A percentile compares a stretch with the other conserved stretches of the same genome.
Conservation (phyloP, 129 eudicot species). For the Apium graveolens region DNA sequence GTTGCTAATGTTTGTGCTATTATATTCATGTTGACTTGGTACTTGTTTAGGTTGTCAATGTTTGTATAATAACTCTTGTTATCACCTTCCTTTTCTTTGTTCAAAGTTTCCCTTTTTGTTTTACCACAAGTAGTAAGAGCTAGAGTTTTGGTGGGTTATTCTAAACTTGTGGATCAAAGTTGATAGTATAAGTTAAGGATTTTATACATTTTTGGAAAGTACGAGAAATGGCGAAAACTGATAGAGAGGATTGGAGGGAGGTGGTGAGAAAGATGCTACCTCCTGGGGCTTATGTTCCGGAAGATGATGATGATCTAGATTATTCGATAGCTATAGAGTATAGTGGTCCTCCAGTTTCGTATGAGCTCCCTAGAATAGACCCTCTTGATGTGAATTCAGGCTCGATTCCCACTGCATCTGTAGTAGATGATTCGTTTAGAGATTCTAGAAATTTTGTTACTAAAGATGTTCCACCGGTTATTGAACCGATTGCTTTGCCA, state of each 20-base stretch:
- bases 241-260: conserved; percentile 56
- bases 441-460: conserved; percentile 47
- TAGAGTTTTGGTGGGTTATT: conserved; percentile 1
- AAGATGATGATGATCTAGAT: conserved; percentile 62
- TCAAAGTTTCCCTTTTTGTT: conserved; percentile 11
- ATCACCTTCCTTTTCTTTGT: conserved; percentile 10
- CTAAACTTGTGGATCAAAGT: conserved; percentile 1
- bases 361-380: conserved; percentile 67
- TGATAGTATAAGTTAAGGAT: not conserved
- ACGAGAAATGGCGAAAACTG: conserved; percentile 40
- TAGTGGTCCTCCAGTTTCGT: conserved; percentile 67
- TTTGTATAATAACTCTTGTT: conserved; percentile 14
- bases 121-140: conserved; percentile 12
- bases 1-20: conserved; percentile 17
- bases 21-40: conserved; percentile 20
- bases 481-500: conserved; percentile 73
- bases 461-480: conserved; percentile 40
- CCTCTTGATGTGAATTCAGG: conserved; percentile 54
- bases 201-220: conserved; percentile 8
- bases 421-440: conserved; percentile 47
- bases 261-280: conserved; percentile 85
- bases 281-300: conserved; percentile 70
- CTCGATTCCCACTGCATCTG: conserved; percentile 53
- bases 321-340: conserved; percentile 85
- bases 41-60: conserved; percentile 16